Base-by-base conservation (phyloP, 306 rosid species). In the Morella rubra region DNA sequence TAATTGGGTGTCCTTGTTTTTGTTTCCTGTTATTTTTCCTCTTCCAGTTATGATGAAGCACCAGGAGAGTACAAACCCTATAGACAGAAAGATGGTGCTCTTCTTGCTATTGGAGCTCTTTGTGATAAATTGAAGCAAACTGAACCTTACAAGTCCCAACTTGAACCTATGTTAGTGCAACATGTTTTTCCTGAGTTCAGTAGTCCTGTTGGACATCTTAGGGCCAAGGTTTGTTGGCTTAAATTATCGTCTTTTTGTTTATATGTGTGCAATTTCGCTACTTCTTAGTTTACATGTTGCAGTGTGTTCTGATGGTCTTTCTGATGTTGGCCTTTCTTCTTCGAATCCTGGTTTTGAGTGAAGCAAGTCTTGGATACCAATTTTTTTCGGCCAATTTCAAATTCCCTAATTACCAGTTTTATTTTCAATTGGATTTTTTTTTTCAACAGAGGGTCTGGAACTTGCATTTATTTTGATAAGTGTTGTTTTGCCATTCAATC, bases 161-260 rank as follows among this genome's bases (percentile, higher is more conserved):
- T 94, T 62, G 98, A 94, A 90, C 91, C 77, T 13, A 91, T 94
- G 98, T 75, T 94, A 78, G 98, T 94, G 86, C 97, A 94, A 80
- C 98, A 94, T 77, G 98, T 94, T 61, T 94, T 94, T 85, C 98
- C 95, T 9, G 98, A 94, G 87, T 94, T 94, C 82, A 87, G 84
- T 85, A 91, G 96, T 86, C 96, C 90, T 7, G 87, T 87, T 86
- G 98, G 98, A 81, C 96, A 94, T 87, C 98, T 94, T 62, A 89
- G 98, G 79, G 98, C 98, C 45, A 94, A 94, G 97, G 98, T 92
- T 77, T 75, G 84, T 46, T 75, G 27, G 75, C 27, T 6, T 52
- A 47, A 14, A 59, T 66, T 69, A 60, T 81, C 69, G 73, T 79
- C 56, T 49, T 22, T 69, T 52, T 53, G 50, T 47, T 18, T 61